Evolutionary conservation across 345 rosid species (phyloP).

Genomic region (Alliaria petiolata): DNA sequence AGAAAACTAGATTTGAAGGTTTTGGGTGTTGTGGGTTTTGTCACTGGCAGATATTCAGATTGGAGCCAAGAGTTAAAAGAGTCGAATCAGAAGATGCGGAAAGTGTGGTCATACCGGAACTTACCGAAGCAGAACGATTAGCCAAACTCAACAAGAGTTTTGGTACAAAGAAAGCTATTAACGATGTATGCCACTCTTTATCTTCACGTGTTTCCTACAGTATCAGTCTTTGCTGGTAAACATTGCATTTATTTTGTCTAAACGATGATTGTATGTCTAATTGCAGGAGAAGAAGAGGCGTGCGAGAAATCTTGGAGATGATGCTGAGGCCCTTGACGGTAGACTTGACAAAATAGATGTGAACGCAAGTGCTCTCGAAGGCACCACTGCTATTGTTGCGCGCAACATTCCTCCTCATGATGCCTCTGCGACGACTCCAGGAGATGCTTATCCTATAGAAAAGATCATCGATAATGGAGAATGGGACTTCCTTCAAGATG

Average conservation of each 20-base stretch:
- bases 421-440: slow-evolving; percentile 48
- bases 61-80: slow-evolving; percentile 54
- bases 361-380: slow-evolving; percentile 59
- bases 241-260: too few species aligned
- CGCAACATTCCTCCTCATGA: slow-evolving; percentile 77
- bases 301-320: slow-evolving; percentile 44
- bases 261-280: too few species aligned
- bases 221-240: too few species aligned
- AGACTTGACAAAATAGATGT: slow-evolving; percentile 41
- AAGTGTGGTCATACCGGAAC: slow-evolving; percentile 28
- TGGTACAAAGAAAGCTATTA: slow-evolving; percentile 47
- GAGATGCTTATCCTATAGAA: slow-evolving; percentile 72
- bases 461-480: slow-evolving; percentile 65
- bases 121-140: slow-evolving; percentile 22
- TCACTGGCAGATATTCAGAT: slow-evolving; percentile 60
- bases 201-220: too few species aligned
- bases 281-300: slow-evolving; percentile 51
- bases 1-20: too few species aligned
- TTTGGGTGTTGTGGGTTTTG: background rate
- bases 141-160: slow-evolving; percentile 24
- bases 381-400: slow-evolving; percentile 34
- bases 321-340: slow-evolving; percentile 44
- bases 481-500: slow-evolving; percentile 62
- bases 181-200: slow-evolving; percentile 36
- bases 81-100: slow-evolving; percentile 36